phyloP scores from a whole-genome alignment of 2,329 filamentous ascomycete genomes.

The Pseudocercospora fijiensis region DNA sequence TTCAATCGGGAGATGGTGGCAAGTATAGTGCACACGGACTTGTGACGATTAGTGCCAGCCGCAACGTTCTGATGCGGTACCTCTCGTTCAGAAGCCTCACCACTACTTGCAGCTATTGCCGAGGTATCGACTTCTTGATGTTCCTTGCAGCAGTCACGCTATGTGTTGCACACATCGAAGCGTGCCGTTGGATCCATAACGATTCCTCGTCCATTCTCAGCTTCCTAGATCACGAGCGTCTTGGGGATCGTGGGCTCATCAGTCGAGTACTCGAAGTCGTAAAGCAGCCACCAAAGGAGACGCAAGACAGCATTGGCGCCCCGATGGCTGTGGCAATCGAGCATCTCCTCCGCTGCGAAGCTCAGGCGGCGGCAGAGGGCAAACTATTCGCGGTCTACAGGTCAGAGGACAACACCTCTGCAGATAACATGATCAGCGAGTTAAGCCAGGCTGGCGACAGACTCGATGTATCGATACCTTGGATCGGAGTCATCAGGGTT shows the following conservation, averaged over 20 bases:
- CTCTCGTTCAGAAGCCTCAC: neutral
- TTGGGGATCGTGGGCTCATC: conserved; percentile 3
- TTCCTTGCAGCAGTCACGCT: conserved; percentile 5
- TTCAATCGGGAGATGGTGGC: neutral
- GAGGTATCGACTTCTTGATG: conserved; percentile 9
- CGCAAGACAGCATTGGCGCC: neutral
- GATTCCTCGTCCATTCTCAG: neutral
- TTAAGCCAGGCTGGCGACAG: neutral
- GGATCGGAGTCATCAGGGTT: neutral
- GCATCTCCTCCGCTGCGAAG: neutral
- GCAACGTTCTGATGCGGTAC: neutral
- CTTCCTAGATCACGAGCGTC: conserved; percentile 6
- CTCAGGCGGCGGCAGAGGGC: neutral
- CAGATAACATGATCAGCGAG: neutral
- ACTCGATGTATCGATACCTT: neutral
- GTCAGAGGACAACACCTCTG: neutral
- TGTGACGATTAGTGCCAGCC: neutral
- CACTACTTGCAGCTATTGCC: conserved; percentile 1
- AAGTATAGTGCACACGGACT: neutral
- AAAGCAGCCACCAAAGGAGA: neutral
- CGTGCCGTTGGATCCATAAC: neutral
- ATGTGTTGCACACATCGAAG: conserved; percentile 2
- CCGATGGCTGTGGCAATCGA: neutral
- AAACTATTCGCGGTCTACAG: neutral
- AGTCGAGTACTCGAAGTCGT: neutral